These are phyloP conservation scores for Globisporangium middletonii DNA, from an alignment of 352 stramenopile genomes.

Conservation along the genomic window DNA sequence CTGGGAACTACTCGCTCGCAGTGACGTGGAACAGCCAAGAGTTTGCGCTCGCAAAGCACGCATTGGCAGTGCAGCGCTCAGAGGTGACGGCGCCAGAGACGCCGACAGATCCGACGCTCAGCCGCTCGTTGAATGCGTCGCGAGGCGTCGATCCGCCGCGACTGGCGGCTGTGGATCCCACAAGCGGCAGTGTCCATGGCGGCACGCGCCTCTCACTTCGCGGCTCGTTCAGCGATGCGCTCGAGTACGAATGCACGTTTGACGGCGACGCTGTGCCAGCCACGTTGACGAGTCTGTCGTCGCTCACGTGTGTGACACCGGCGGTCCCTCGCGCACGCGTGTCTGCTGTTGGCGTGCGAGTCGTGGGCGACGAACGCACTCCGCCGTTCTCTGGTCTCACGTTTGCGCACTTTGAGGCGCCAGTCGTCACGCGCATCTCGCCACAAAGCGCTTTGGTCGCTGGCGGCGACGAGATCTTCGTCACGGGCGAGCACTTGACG, in stretches of 20 bases:
- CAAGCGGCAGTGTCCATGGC: constrained; percentile 18
- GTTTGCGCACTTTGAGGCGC: constrained; percentile 20
- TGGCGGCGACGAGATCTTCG: constrained; percentile 23
- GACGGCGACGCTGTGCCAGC: constrained; percentile 5
- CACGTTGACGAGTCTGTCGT: constrained; percentile 13
- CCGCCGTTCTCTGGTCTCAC: background rate
- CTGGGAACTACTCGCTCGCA: constrained; percentile 25
- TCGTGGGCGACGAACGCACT: constrained; percentile 1
- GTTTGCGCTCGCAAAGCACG: background rate
- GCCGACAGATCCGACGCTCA: constrained; percentile 12
- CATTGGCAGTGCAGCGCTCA: constrained; percentile 16
- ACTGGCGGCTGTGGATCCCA: constrained; percentile 18
- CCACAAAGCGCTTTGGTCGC: constrained; percentile 14
- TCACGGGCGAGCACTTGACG: constrained; percentile 31
- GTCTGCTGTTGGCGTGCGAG: constrained; percentile 5
- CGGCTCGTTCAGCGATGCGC: constrained; percentile 16
- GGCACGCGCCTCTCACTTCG: constrained; percentile 17
- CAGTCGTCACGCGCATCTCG: constrained; percentile 17
- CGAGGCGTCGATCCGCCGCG: constrained; percentile 15
- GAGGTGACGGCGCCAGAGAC: background rate
- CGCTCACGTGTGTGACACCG: constrained; percentile 19
- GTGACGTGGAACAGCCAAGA: constrained; percentile 39
- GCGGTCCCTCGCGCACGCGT: background rate
- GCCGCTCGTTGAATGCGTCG: constrained; percentile 9
- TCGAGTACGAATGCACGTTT: constrained; percentile 28